Conservation (phyloP, 331 rosid genomes). For the Rosa hybrid region DNA sequence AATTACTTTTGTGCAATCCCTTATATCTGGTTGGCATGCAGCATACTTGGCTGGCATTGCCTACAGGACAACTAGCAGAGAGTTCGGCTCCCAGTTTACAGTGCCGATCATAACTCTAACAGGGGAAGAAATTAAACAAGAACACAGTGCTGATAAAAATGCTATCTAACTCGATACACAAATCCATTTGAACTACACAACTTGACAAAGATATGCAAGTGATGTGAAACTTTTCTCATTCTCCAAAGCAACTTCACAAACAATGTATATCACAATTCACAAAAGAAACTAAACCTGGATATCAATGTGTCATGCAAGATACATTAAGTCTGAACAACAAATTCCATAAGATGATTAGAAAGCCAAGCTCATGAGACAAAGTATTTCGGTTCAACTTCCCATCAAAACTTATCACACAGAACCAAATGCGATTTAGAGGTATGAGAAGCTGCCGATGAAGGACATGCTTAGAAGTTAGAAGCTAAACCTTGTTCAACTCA, state of each 20-base stretch:
- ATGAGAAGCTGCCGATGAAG: neutral
- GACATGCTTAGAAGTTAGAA: neutral
- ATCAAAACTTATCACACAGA: neutral
- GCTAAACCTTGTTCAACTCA: neutral
- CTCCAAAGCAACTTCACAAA: neutral
- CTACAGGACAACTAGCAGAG: neutral
- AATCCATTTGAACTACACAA: neutral
- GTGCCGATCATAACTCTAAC: neutral
- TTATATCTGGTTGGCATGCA: neutral
- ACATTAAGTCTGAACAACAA: conserved; percentile 9
- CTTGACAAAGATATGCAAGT: neutral
- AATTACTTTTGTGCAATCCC: neutral
- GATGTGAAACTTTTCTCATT: neutral
- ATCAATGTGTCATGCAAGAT: neutral
- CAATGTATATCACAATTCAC: neutral
- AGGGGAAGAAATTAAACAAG: neutral
- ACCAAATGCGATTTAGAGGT: neutral
- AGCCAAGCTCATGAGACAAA: neutral
- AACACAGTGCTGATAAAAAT: neutral
- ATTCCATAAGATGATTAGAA: neutral
- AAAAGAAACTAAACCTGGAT: neutral
- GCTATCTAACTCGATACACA: neutral
- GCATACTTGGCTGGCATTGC: neutral
- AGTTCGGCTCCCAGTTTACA: neutral
- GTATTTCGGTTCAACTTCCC: neutral